phyloP scores from a whole-genome alignment of 2,329 filamentous ascomycete species.

The Furcasterigmium furcatum region DNA sequence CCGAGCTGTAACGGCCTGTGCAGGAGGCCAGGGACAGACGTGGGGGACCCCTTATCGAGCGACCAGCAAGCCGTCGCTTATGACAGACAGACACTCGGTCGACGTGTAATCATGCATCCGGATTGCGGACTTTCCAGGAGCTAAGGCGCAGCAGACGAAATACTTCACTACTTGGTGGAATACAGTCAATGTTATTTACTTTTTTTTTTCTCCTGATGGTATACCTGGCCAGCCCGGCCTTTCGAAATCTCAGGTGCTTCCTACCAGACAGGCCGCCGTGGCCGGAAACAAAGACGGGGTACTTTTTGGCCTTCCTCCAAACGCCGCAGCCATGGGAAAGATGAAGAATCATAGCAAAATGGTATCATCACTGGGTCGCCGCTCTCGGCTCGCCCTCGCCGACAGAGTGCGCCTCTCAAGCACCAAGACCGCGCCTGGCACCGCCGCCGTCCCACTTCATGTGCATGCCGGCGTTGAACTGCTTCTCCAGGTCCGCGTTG shows the following conservation, averaged over 20 bases:
- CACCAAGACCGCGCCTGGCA: constrained; percentile 50
- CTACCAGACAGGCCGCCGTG: too few relatives aligned
- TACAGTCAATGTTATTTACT: neutral
- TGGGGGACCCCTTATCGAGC: neutral
- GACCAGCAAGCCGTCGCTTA: neutral
- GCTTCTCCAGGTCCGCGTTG: constrained; percentile 51
- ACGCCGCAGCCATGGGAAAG: neutral
- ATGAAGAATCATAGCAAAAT: constrained; percentile 2
- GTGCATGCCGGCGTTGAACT: constrained; percentile 54
- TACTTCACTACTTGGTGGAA: neutral
- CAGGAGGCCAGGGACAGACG: neutral
- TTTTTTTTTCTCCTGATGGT: neutral
- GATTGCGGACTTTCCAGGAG: neutral
- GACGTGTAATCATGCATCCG: neutral
- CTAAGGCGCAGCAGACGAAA: neutral
- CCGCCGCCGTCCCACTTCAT: constrained; percentile 50
- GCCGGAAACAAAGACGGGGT: too few relatives aligned
- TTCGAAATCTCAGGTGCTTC: too few relatives aligned
- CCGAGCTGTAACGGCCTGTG: neutral
- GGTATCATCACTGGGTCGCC: constrained; percentile 5
- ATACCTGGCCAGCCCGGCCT: too few relatives aligned
- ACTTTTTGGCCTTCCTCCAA: neutral
- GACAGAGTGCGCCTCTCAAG: constrained; percentile 15
- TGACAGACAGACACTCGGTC: neutral
- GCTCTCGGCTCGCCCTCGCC: neutral